These are phyloP conservation scores for Microbotryum intermedium DNA, from an alignment of 1,284 basidiomycete genomes.

Conservation along the genomic window DNA sequence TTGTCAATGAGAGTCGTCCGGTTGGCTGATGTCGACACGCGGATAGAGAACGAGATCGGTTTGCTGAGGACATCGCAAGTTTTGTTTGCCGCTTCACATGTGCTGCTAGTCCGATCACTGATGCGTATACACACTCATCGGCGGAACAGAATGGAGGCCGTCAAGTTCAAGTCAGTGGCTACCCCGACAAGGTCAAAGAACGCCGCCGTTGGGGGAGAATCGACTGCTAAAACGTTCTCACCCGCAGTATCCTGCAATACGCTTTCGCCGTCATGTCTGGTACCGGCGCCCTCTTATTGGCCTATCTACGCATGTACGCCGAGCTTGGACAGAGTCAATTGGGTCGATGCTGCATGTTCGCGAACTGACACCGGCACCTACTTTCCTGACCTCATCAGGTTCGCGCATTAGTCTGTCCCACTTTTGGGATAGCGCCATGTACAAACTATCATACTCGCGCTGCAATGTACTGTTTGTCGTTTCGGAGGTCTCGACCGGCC, in stretches of 20 bases:
- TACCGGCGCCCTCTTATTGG: slow-evolving; percentile 32
- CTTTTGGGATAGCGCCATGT: no score
- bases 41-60: slow-evolving; percentile 95
- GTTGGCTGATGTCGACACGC: slow-evolving; percentile 95
- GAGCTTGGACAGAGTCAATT: neutral
- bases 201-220: no score
- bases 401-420: no score
- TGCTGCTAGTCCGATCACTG: neutral
- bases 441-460: no score
- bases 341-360: no score
- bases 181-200: no score
- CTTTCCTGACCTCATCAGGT: no score
- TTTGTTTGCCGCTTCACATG: neutral
- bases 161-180: slow-evolving; percentile 32
- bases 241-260: slow-evolving; percentile 32
- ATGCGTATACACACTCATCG: neutral
- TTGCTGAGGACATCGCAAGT: slow-evolving; percentile 56
- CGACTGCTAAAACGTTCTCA: neutral
- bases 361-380: no score
- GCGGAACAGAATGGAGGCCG: slow-evolving; percentile 31
- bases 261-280: slow-evolving; percentile 33
- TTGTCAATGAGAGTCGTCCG: slow-evolving; percentile 86
- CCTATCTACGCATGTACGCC: slow-evolving; percentile 30
- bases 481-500: no score
- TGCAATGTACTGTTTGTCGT: no score